Percentiles rank a stretch among this genome's conserved stretches.
Conservation (phyloP, 225 moss, liverwort and hornwort species). For the Marchantia paleacea region DNA sequence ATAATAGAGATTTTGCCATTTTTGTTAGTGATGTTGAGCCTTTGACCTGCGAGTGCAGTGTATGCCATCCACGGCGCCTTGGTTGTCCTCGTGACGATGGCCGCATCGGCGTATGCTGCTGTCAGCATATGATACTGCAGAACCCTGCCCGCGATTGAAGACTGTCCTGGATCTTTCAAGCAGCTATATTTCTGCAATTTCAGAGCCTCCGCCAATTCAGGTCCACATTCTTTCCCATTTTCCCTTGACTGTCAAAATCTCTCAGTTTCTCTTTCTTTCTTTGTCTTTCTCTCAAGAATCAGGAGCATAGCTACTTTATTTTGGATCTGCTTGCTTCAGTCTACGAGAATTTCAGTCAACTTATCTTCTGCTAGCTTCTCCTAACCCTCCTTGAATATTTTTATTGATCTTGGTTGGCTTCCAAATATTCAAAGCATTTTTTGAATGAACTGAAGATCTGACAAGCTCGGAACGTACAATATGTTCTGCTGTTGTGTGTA, state of each 20-base stretch:
- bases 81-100: conserved; percentile 1
- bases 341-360: no score
- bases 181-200: conserved; percentile 25
- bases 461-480: no score
- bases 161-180: conserved; percentile 20
- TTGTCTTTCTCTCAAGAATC: neutral
- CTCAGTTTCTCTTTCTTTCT: no score
- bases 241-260: neutral
- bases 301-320: neutral
- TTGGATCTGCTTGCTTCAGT: neutral
- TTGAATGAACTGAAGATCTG: no score
- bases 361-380: no score
- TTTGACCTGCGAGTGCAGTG: conserved; percentile 29
- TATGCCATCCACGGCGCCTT: conserved; percentile 26
- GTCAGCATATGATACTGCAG: conserved; percentile 32
- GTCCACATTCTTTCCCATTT: neutral
- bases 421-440: no score
- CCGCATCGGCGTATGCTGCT: conserved; percentile 19
- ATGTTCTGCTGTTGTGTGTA: no score
- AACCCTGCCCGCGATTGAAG: conserved; percentile 20
- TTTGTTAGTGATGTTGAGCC: conserved; percentile 23
- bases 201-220: conserved; percentile 3
- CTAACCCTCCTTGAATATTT: no score
- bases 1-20: conserved; percentile 9
- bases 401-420: no score